Base-by-base conservation (phyloP, 1,284 basidiomycete species). In the Dichomitus squalens region DNA sequence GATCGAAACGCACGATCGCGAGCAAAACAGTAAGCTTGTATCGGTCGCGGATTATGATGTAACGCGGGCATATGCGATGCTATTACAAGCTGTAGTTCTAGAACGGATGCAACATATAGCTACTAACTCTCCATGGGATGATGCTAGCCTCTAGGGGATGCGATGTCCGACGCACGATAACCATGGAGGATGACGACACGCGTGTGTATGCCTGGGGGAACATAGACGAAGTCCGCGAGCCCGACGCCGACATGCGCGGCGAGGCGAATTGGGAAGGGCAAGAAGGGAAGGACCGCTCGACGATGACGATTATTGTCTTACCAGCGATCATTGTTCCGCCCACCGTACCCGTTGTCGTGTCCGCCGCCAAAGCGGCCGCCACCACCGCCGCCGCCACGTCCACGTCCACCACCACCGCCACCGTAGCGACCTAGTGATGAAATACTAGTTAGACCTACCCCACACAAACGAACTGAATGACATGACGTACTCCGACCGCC, bases 401-500 rank as follows among this genome's bases (percentile, higher is more conserved):
- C 73, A 29, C 73, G 70, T 41, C 70, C 68, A 53, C 70, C 61
- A 20, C 70, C 68, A 27, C 70, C 70, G 25, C 70, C 70, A 49
- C 70, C 68, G 56, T 70, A 72, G 21, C 70, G 70, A 52, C 68
- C 70, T 72, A 25, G 0, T 18, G 29, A 35, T 31, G 46, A 25
- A 6, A 25, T 5, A 33, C 54, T 14, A 52, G 38, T 50, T 27
- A 49, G 20, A n/a, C n/a, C n/a, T n/a, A n/a, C n/a, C n/a, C n/a
- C n/a, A n/a, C n/a, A n/a, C n/a, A n/a, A n/a, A n/a, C n/a, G n/a
- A 33, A 34, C 33, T 46, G 25, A 6, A 25, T 5, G 36, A n/a
- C 5, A 67, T 8, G 3, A 52, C 70, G 48, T 66, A 90, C 90
- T 83, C 69, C 92, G 82, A 61, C 89, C 85, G 49, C 88, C 85